Evolutionary conservation across 169 alveolate genomes (phyloP).

Genomic region (Eimeria praecox): DNA sequence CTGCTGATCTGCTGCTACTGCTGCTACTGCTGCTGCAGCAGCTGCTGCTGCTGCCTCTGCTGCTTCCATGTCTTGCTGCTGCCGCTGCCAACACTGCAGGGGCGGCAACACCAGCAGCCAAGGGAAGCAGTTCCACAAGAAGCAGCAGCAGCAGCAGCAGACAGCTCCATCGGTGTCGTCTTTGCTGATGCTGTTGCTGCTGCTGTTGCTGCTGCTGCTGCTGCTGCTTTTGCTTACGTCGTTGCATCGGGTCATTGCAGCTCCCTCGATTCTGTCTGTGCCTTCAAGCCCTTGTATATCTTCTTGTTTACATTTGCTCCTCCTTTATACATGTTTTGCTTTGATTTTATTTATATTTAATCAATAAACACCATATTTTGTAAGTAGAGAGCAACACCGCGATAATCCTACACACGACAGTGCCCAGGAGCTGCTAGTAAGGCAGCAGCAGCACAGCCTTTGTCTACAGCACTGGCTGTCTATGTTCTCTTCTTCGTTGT

Average conservation of each 20-base stretch:
- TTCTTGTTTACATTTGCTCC: not conserved
- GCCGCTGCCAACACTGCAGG: not conserved
- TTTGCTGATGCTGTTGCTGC: not conserved
- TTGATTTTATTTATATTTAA: not conserved
- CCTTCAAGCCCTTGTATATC: not conserved
- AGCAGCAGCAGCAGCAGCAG: slow-evolving; percentile 19
- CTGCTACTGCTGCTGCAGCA: not conserved
- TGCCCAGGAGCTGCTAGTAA: too few relatives aligned
- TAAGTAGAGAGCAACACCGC: too few relatives aligned
- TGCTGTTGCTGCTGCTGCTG: not conserved
- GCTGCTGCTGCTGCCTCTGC: not conserved
- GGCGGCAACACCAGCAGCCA: slow-evolving; percentile 10
- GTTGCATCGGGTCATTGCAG: not conserved
- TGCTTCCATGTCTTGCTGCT: not conserved
- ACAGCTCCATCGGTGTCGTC: not conserved
- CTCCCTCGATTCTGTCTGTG: slow-evolving; percentile 1
- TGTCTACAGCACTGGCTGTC: too few relatives aligned
- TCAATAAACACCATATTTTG: not conserved
- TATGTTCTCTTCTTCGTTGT: too few relatives aligned
- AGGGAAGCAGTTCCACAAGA: slow-evolving; percentile 17
- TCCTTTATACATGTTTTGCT: not conserved
- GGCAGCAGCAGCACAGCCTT: too few relatives aligned
- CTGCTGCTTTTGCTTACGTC: not conserved
- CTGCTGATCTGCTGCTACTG: not conserved
- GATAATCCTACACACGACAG: too few relatives aligned